Evolutionary conservation across 2,329 filamentous ascomycete species (phyloP).

Genomic region (Colletotrichum phormii): DNA sequence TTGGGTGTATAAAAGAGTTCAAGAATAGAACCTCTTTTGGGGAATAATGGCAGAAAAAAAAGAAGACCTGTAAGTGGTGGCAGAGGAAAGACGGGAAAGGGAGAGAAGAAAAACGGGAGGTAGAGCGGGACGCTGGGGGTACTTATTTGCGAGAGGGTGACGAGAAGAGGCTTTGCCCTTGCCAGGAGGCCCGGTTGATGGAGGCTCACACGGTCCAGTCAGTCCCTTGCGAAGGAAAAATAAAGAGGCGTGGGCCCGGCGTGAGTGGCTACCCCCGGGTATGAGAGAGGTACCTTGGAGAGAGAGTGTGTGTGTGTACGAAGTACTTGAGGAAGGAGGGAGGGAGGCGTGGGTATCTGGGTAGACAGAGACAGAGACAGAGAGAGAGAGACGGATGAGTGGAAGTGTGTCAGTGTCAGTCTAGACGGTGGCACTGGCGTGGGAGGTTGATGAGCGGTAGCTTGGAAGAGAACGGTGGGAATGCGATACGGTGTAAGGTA

Average conservation of each 20-base stretch:
- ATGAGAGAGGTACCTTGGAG: background rate
- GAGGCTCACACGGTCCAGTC: constrained; percentile 33
- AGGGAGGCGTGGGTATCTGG: background rate
- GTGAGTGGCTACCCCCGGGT: constrained; percentile 20
- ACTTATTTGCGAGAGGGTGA: constrained; percentile 50
- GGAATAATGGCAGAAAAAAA: constrained; percentile 43
- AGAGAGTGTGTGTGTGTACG: constrained; percentile 9
- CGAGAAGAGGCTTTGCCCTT: constrained; percentile 34
- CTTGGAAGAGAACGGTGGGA: constrained; percentile 7
- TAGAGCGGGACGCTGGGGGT: constrained; percentile 46
- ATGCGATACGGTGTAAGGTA: background rate
- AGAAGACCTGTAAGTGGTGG: constrained; percentile 43
- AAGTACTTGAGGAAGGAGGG: background rate
- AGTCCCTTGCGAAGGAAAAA: constrained; percentile 29
- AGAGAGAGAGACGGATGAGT: background rate
- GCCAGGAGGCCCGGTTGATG: constrained; percentile 31
- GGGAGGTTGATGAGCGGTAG: constrained; percentile 7
- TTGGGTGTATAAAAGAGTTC: constrained; percentile 41
- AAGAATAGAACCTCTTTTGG: constrained; percentile 47
- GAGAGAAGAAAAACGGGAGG: constrained; percentile 45
- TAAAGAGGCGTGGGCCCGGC: constrained; percentile 34
- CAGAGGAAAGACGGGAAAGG: constrained; percentile 45
- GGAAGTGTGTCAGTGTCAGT: constrained; percentile 27
- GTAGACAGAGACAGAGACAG: background rate
- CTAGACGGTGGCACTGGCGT: constrained; percentile 8